Base-by-base conservation (phyloP, 1,284 basidiomycete species). In the Ustilago xerochloae region DNA sequence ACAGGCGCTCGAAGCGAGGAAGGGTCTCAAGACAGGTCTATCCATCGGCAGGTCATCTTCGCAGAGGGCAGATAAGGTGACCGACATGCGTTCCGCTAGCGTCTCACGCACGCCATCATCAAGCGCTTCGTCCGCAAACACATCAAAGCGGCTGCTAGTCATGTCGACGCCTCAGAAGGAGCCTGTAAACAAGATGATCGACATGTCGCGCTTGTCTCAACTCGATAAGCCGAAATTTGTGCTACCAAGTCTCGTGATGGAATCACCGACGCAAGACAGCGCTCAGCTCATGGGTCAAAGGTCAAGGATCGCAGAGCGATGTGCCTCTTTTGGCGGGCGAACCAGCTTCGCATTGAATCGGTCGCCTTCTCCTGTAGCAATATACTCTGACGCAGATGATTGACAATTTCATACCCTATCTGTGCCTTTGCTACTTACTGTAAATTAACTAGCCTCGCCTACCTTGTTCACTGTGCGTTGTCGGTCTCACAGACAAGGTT, bases 151-250 rank as follows among this genome's bases (percentile, higher is more conserved):
- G 35, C 22, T 61, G 38, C 56, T 70, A 43, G 67, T 70, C 9
- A 56, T 70, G 62, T 70, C 67, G 28, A 70, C 67, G 20, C 67
- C 67, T 6, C 61, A 64, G 22, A 70, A 64, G 32, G 62, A 60
- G n/a, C 16, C 61, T 6, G 32, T 41, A 1, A 52, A 43, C 52
- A 63, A 60, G 43, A 51, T 28, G 35, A 10, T 52, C 39, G 47
- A 28, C 16, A 18, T 52, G 18, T 22, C 39, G 4, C 53, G 57
- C 20, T 47, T 59, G 20, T 48, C 56, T 9, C 51, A 50, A 7
- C n/a, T 52, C 9, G 56, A 63, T 33, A 63, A 46, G 57, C 66
- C 66, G 10, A 60, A 30, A 30, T 43, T 69, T 16, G 61, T 52
- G 22, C 63, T 41, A 24, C 60, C 66, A 39, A 69, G 60, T 36